Evolutionary conservation across 2,329 filamentous ascomycete species (phyloP).

Genomic region (Beauveria sp.): DNA sequence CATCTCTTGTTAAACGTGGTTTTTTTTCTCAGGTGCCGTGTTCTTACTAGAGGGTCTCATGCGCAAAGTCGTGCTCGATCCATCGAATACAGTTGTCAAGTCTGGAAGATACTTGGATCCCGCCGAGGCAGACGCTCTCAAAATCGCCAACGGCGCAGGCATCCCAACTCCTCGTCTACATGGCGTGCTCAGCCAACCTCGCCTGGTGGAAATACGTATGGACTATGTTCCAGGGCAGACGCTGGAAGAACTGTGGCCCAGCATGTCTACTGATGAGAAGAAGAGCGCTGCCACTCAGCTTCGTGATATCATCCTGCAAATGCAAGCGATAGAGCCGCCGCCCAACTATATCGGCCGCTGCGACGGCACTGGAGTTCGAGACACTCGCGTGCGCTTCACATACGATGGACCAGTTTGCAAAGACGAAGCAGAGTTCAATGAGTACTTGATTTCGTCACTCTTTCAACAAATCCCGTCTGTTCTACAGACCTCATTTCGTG

Average conservation of each 20-base stretch:
- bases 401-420: conserved; percentile 17
- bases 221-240: conserved; percentile 19
- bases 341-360: conserved; percentile 19
- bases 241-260: conserved; percentile 21
- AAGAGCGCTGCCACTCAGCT: conserved; percentile 19
- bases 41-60: conserved; percentile 17
- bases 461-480: conserved; percentile 13
- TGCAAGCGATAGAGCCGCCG: conserved; percentile 19
- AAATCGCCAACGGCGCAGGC: conserved; percentile 14
- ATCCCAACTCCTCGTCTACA: conserved; percentile 19
- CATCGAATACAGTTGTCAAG: conserved; percentile 20
- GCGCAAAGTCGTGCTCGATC: conserved; percentile 18
- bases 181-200: conserved; percentile 6
- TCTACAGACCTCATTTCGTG: conserved; percentile 17
- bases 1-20: neutral
- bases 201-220: conserved; percentile 17
- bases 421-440: conserved; percentile 20
- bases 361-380: conserved; percentile 20
- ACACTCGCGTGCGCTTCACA: conserved; percentile 17
- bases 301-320: conserved; percentile 18
- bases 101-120: conserved; percentile 18
- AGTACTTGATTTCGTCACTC: conserved; percentile 17
- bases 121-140: conserved; percentile 21
- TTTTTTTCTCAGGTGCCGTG: conserved; percentile 11
- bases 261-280: conserved; percentile 17